phyloP scores from a whole-genome alignment of 352 stramenopile genomes.

The Globisporangium heterothallicum region DNA sequence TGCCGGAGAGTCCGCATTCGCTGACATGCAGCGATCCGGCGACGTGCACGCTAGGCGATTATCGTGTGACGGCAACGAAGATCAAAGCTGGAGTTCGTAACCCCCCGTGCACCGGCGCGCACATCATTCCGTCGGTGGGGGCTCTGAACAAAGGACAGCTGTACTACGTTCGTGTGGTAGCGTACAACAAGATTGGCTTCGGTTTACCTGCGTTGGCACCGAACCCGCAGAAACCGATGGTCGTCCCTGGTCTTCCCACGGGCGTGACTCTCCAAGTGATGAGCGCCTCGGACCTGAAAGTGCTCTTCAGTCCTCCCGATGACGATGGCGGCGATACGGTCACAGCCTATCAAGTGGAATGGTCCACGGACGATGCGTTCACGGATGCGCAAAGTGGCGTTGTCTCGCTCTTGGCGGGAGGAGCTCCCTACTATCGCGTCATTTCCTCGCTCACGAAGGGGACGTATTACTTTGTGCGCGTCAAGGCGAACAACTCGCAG shows the following conservation, averaged over 20 bases:
- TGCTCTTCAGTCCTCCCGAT: conserved; percentile 87
- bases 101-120: conserved; percentile 62
- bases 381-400: conserved; percentile 27
- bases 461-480: conserved; percentile 62
- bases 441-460: conserved; percentile 62
- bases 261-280: conserved; percentile 65
- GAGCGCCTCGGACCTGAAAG: conserved; percentile 79
- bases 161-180: conserved; percentile 93
- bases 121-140: conserved; percentile 63
- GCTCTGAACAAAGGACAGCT: conserved; percentile 85
- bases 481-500: conserved; percentile 66
- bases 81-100: conserved; percentile 70
- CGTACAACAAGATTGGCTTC: conserved; percentile 94
- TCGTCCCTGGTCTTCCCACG: conserved; percentile 63
- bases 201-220: conserved; percentile 50
- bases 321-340: conserved; percentile 85
- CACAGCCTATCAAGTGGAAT: conserved; percentile 91
- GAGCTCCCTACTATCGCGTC: conserved; percentile 48
- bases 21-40: conserved; percentile 19
- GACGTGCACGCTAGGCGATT: conserved; percentile 24
- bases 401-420: conserved; percentile 50
- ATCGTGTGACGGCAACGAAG: conserved; percentile 47
- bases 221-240: conserved; percentile 71
- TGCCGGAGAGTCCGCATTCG: conserved; percentile 15
- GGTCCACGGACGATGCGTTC: conserved; percentile 78